These are phyloP conservation scores for Gaultheria prostrata DNA, from an alignment of 148 eudicot genomes.

Conservation along the genomic window DNA sequence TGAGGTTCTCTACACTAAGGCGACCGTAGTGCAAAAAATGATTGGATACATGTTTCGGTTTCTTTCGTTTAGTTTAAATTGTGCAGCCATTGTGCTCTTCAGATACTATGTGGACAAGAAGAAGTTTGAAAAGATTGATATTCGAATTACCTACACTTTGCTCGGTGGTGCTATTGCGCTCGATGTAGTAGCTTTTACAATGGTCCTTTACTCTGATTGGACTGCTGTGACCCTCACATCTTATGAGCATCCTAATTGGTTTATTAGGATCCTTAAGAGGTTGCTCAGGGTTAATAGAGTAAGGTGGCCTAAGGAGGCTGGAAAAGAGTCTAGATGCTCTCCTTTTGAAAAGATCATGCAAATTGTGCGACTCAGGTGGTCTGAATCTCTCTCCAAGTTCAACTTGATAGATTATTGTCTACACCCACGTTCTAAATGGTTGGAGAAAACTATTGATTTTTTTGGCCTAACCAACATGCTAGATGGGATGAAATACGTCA, in stretches of 20 bases:
- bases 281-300: neutral
- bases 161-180: conserved; percentile 36
- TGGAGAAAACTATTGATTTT: neutral
- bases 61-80: conserved; percentile 18
- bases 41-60: conserved; percentile 25
- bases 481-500: conserved; percentile 28
- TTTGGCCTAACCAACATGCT: conserved; percentile 28
- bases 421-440: conserved; percentile 17
- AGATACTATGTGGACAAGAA: conserved; percentile 4
- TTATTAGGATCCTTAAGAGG: neutral
- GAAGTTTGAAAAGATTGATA: conserved; percentile 11
- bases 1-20: conserved; percentile 49
- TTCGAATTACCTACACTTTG: conserved; percentile 30
- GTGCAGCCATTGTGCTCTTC: conserved; percentile 27
- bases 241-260: neutral
- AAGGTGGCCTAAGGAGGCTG: neutral
- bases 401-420: conserved; percentile 33
- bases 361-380: conserved; percentile 33
- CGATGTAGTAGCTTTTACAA: conserved; percentile 32
- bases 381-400: conserved; percentile 22
- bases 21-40: conserved; percentile 22
- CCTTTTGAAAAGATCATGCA: neutral
- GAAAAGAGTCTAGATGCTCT: neutral
- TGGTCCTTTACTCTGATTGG: conserved; percentile 43
- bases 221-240: conserved; percentile 19